A percentile compares a stretch with the other conserved stretches of the same genome.
Evolutionary conservation across 1,284 basidiomycete species (phyloP).

Genomic region (Afroboletus lepidellus): DNA sequence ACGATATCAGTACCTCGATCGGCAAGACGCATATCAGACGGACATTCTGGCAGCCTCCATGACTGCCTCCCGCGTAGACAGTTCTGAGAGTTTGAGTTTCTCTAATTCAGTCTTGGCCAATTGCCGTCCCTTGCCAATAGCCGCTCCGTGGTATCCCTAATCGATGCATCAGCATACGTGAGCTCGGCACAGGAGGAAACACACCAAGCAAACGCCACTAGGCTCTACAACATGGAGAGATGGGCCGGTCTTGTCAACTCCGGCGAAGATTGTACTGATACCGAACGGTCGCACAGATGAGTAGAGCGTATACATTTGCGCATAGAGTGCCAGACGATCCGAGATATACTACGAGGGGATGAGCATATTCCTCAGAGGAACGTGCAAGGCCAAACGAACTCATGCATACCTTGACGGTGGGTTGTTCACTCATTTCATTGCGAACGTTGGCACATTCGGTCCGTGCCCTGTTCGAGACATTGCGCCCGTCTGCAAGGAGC

Average conservation of each 20-base stretch:
- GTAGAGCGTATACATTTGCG: conserved; percentile 96
- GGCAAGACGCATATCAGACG: conserved; percentile 33
- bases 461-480: conserved; percentile 82
- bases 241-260: conserved; percentile 88
- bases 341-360: conserved; percentile 62
- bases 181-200: conserved; percentile 28
- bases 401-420: conserved; percentile 72
- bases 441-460: conserved; percentile 83
- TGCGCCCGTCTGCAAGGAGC: conserved; percentile 91
- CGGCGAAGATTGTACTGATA: conserved; percentile 88
- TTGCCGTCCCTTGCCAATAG: conserved; percentile 95
- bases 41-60: conserved; percentile 94
- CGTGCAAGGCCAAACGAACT: conserved; percentile 23
- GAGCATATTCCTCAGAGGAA: background rate
- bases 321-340: conserved; percentile 84
- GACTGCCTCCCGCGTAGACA: conserved; percentile 84
- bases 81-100: conserved; percentile 83
- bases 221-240: conserved; percentile 92
- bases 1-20: conserved; percentile 12
- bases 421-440: conserved; percentile 72
- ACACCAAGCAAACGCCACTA: conserved; percentile 87
- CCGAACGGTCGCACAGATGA: conserved; percentile 98
- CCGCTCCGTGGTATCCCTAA: conserved; percentile 90
- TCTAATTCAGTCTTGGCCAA: conserved; percentile 98
- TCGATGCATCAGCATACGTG: conserved; percentile 7